These are phyloP conservation scores for Teunomyces funiuensis DNA, from an alignment of 805 yeast genomes.

Conservation along the genomic window DNA sequence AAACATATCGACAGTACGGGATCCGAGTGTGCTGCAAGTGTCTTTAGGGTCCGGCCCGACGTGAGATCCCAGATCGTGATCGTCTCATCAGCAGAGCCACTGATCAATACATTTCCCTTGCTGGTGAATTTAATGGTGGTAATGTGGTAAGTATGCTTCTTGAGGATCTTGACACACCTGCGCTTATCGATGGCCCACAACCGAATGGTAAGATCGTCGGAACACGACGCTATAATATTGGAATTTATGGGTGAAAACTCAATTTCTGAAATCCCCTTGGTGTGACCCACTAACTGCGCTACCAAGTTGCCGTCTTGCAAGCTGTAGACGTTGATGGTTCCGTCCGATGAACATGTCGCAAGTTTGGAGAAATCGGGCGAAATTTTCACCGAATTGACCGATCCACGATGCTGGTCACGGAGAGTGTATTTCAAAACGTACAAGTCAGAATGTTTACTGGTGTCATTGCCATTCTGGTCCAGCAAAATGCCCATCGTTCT, in stretches of 20 bases:
- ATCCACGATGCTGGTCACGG: constrained; percentile 1
- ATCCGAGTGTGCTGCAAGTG: constrained; percentile 89
- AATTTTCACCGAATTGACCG: constrained; percentile 50
- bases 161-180: constrained; percentile 50
- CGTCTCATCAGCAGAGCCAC: constrained; percentile 90
- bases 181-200: constrained; percentile 63
- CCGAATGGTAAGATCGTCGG: constrained; percentile 80
- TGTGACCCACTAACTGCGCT: constrained; percentile 54
- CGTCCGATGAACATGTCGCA: constrained; percentile 50
- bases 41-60: constrained; percentile 67
- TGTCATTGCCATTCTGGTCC: constrained; percentile 1
- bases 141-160: constrained; percentile 85
- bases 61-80: constrained; percentile 86
- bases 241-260: constrained; percentile 74
- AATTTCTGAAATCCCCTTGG: constrained; percentile 69
- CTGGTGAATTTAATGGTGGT: constrained; percentile 66
- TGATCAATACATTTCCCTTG: constrained; percentile 74
- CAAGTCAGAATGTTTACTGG: constrained; percentile 8
- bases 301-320: constrained; percentile 27
- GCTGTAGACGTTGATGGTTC: constrained; percentile 26
- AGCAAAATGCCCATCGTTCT: constrained; percentile 2
- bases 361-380: constrained; percentile 59
- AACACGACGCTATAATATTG: constrained; percentile 72
- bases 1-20: constrained; percentile 78
- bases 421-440: constrained; percentile 14